Evolutionary conservation across 192 early-diverging fungal genomes (phyloP), one percentile per base, ranked within the genome.

Genomic region (Entomortierella beljakovae): DNA sequence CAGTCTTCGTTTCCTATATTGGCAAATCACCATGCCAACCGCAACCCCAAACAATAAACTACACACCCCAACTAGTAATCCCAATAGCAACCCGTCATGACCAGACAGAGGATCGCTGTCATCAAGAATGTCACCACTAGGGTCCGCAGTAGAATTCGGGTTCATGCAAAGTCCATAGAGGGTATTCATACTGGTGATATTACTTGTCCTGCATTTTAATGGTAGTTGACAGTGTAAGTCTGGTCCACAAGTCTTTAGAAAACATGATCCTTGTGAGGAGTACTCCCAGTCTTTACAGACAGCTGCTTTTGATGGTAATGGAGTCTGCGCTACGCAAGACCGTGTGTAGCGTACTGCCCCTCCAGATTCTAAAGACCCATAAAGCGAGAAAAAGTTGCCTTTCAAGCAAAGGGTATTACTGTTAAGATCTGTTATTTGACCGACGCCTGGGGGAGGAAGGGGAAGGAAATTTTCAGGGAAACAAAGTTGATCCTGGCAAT

Each of bases 261-360:
- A 38, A 11, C 66, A 68, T 0, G 57, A 68, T 13, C 25, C n/a
- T 38, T 51, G 57, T 22, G 28, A 31, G 9, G 0, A 16, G 34
- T 68, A 68, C n/a, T 68, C 66, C 66, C 66, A 68, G 1, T 48
- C 32, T 22, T 52, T 50, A 46, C 66, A 68, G 6, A 34, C 32
- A 13, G 56, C 2, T 48, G 46, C 1, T 31, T 31, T 31, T 60
- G 20, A 31, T 18, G 25, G 28, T 48, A 32, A n/a, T 25, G 62
- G 8, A 26, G 23, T 22, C 46, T 31, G 33, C 15, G 29, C 40
- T 0, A 68, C 35, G 15, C 66, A 68, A 8, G 66, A 68, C 20
- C 60, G 66, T 1, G 57, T 68, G 25, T 68, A 68, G 37, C 57
- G 49, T 25, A 48, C 33, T 13, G 16, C 60, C 6, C 31, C 46